Evolutionary conservation across 805 yeast species (phyloP).

Genomic region (Candida stauntonica): DNA sequence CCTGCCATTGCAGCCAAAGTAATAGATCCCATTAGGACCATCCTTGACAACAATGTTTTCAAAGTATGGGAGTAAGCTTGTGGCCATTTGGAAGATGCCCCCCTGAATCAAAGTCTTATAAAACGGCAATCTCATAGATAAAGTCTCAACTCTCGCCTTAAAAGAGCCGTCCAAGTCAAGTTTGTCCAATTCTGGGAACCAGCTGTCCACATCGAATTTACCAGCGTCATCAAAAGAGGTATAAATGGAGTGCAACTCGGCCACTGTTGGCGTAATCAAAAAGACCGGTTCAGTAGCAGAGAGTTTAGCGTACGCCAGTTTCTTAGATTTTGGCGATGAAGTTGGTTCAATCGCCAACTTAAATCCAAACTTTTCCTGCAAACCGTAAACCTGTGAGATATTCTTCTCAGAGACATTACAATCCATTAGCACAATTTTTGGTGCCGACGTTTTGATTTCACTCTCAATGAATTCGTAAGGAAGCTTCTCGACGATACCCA

Average conservation of each 20-base stretch:
- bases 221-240: slow-evolving; percentile 41
- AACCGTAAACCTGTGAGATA: slow-evolving; percentile 33
- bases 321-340: slow-evolving; percentile 56
- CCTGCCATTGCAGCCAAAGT: slow-evolving; percentile 31
- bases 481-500: slow-evolving; percentile 60
- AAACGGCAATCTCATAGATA: slow-evolving; percentile 23
- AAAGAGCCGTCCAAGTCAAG: slow-evolving; percentile 45
- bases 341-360: slow-evolving; percentile 71
- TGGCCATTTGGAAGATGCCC: slow-evolving; percentile 62
- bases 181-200: slow-evolving; percentile 74
- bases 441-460: slow-evolving; percentile 38
- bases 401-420: slow-evolving; percentile 54
- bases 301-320: slow-evolving; percentile 9
- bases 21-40: slow-evolving; percentile 59
- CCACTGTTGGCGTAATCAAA: slow-evolving; percentile 57
- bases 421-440: slow-evolving; percentile 56
- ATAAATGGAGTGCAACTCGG: slow-evolving; percentile 56
- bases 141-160: slow-evolving; percentile 40
- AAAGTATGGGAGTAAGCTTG: slow-evolving; percentile 69
- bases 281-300: slow-evolving; percentile 8
- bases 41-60: slow-evolving; percentile 64
- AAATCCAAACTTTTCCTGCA: slow-evolving; percentile 25
- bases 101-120: slow-evolving; percentile 27
- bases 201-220: slow-evolving; percentile 47
- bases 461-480: slow-evolving; percentile 38